Percentiles rank a stretch among this genome's conserved stretches.
Conservation (phyloP, 202 grass and related monocot genomes). For the Zizania palustris region DNA sequence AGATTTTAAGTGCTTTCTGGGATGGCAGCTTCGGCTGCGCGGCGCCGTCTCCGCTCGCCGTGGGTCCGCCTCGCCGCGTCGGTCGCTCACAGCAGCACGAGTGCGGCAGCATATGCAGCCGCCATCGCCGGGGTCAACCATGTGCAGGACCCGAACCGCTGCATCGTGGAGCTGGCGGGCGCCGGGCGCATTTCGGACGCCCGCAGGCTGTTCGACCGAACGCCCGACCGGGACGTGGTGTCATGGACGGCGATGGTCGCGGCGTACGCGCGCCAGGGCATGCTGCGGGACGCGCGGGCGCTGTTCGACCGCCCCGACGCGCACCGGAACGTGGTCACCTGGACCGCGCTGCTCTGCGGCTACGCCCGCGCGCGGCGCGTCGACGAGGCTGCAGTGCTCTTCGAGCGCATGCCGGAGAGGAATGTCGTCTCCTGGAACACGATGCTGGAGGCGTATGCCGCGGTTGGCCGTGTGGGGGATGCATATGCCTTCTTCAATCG, state of each 20-base stretch:
- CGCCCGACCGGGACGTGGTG: constrained; percentile 48
- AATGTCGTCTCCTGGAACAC: constrained; percentile 82
- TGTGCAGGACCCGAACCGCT: constrained; percentile 27
- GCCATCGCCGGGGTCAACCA: background rate
- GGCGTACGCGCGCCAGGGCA: constrained; percentile 47
- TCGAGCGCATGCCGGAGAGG: constrained; percentile 63
- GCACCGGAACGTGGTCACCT: constrained; percentile 75
- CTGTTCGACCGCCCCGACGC: constrained; percentile 70
- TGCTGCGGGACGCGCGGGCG: constrained; percentile 52
- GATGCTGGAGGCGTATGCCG: constrained; percentile 65
- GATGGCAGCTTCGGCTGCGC: constrained; percentile 29
- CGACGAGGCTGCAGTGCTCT: constrained; percentile 60
- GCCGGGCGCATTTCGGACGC: constrained; percentile 39
- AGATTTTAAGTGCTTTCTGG: background rate
- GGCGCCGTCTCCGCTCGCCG: constrained; percentile 37
- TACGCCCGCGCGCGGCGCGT: constrained; percentile 47
- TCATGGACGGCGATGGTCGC: constrained; percentile 56
- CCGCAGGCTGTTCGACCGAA: constrained; percentile 50
- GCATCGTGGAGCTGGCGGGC: constrained; percentile 37
- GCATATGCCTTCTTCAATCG: constrained; percentile 48
- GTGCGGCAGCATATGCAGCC: background rate
- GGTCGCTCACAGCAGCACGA: background rate
- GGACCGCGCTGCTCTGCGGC: constrained; percentile 76
- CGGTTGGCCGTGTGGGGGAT: constrained; percentile 33
- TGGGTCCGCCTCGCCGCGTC: background rate